Percentiles rank a stretch among this genome's conserved stretches.
Evolutionary conservation across 208 protist genomes (phyloP).

Genomic region (Leishmania braziliensis): DNA sequence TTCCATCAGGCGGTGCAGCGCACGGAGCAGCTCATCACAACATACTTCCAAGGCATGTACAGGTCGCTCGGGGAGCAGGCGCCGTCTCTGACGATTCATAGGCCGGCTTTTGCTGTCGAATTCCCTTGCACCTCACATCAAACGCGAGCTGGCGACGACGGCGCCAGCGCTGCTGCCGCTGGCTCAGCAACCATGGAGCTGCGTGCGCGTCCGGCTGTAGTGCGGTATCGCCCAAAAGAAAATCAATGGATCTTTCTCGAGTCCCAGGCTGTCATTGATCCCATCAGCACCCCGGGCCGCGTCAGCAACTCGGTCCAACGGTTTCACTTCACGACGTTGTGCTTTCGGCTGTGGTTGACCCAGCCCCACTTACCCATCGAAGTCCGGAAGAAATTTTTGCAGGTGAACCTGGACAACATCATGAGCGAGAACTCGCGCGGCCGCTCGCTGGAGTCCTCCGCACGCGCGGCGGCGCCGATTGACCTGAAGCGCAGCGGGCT

Average conservation of each 20-base stretch:
- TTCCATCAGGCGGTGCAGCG: slow-evolving; percentile 72
- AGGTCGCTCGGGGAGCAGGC: slow-evolving; percentile 78
- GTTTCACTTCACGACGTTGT: slow-evolving; percentile 80
- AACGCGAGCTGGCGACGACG: neutral
- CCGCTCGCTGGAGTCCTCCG: slow-evolving; percentile 46
- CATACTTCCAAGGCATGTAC: slow-evolving; percentile 84
- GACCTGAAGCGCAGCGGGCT: slow-evolving; percentile 90
- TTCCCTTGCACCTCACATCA: slow-evolving; percentile 24
- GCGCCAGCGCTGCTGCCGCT: neutral
- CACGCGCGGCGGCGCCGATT: slow-evolving; percentile 67
- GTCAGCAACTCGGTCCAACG: slow-evolving; percentile 62
- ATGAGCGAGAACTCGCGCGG: slow-evolving; percentile 60
- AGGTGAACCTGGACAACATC: slow-evolving; percentile 69
- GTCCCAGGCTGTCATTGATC: slow-evolving; percentile 71
- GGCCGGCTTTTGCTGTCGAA: slow-evolving; percentile 74
- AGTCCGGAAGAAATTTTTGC: slow-evolving; percentile 83
- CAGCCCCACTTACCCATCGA: slow-evolving; percentile 87
- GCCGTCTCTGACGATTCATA: slow-evolving; percentile 83
- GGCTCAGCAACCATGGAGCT: slow-evolving; percentile 33
- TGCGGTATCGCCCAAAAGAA: slow-evolving; percentile 86
- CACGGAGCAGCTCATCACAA: slow-evolving; percentile 68
- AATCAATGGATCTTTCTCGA: slow-evolving; percentile 92
- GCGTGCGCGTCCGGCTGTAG: slow-evolving; percentile 65
- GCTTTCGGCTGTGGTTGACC: slow-evolving; percentile 78
- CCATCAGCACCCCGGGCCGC: slow-evolving; percentile 56